A percentile compares a stretch with the other conserved stretches of the same genome.
phyloP scores from a whole-genome alignment of 2,329 filamentous ascomycete genomes.

The Pseudocercospora fijiensis region DNA sequence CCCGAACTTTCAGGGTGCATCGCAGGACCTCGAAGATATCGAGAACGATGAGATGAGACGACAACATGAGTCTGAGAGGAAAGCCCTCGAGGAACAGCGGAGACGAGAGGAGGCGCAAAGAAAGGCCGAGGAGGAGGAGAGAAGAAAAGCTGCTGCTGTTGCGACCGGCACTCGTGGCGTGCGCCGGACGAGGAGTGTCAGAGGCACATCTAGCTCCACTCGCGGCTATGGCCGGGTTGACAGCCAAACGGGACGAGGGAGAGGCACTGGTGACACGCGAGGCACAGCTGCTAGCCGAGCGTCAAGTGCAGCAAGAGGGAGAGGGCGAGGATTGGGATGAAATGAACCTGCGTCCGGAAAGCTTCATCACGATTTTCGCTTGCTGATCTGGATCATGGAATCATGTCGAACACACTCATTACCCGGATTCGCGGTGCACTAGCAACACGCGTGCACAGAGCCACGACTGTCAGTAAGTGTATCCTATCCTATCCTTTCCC shows the following conservation, averaged over 20 bases:
- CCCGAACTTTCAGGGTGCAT: slow-evolving; percentile 84
- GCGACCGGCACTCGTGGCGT: slow-evolving; percentile 39
- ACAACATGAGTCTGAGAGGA: slow-evolving; percentile 74
- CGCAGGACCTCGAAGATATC: slow-evolving; percentile 78
- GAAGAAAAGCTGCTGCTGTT: slow-evolving; percentile 57
- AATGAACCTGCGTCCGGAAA: background rate
- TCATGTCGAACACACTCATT: background rate
- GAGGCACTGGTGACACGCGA: slow-evolving; percentile 48
- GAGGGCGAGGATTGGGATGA: slow-evolving; percentile 36
- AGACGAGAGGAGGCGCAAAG: slow-evolving; percentile 62
- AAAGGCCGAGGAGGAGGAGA: slow-evolving; percentile 54
- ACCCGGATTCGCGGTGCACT: background rate
- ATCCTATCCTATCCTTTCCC: background rate
- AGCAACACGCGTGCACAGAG: background rate
- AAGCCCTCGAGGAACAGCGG: slow-evolving; percentile 74
- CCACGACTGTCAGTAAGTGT: background rate
- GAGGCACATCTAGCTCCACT: slow-evolving; percentile 35
- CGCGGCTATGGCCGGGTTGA: slow-evolving; percentile 46
- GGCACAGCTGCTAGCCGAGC: slow-evolving; percentile 45
- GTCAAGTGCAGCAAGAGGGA: slow-evolving; percentile 36
- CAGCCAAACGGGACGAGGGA: slow-evolving; percentile 52
- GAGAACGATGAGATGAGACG: slow-evolving; percentile 74
- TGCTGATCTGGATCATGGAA: background rate
- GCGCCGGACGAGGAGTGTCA: slow-evolving; percentile 35
- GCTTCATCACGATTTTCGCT: background rate